Conservation (phyloP, 2,329 filamentous ascomycete species). For the Fusarium continuum region DNA sequence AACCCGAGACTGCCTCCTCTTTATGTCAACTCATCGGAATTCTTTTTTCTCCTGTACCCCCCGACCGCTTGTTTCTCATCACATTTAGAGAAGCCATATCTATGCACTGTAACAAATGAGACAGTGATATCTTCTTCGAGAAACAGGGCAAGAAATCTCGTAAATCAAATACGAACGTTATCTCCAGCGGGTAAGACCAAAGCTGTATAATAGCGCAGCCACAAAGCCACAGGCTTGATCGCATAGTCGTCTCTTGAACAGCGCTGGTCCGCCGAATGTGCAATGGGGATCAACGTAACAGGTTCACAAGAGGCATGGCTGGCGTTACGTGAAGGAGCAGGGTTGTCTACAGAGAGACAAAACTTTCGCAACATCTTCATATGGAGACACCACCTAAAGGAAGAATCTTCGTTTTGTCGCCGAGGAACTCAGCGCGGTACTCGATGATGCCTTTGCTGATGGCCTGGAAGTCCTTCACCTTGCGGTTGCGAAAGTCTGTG, state of each 20-base stretch:
- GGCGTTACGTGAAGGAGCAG: conserved; percentile 26
- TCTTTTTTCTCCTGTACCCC: conserved; percentile 1
- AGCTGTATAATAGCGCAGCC: conserved; percentile 1
- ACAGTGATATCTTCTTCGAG: not conserved
- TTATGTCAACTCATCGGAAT: not conserved
- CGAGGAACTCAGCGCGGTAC: conserved; percentile 71
- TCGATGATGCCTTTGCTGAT: conserved; percentile 74
- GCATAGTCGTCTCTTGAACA: not conserved
- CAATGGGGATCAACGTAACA: conserved; percentile 33
- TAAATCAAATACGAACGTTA: conserved; percentile 6
- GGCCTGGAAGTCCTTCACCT: conserved; percentile 71
- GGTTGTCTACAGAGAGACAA: conserved; percentile 3
- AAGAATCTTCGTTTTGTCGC: conserved; percentile 71
- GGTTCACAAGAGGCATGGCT: conserved; percentile 15
- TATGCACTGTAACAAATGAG: conserved; percentile 5
- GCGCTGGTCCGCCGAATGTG: conserved; percentile 21
- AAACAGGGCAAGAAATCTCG: conserved; percentile 27
- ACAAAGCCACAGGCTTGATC: not conserved
- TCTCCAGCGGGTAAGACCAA: not conserved
- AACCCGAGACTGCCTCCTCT: conserved; percentile 13
- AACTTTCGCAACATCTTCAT: conserved; percentile 33
- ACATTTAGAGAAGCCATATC: conserved; percentile 1
- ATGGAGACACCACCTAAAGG: conserved; percentile 61
- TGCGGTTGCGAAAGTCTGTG: conserved; percentile 65
- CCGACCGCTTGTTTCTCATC: not conserved